Base-by-base conservation (phyloP, 2,329 filamentous ascomycete genomes). In the Pestalotiopsis sp. region DNA sequence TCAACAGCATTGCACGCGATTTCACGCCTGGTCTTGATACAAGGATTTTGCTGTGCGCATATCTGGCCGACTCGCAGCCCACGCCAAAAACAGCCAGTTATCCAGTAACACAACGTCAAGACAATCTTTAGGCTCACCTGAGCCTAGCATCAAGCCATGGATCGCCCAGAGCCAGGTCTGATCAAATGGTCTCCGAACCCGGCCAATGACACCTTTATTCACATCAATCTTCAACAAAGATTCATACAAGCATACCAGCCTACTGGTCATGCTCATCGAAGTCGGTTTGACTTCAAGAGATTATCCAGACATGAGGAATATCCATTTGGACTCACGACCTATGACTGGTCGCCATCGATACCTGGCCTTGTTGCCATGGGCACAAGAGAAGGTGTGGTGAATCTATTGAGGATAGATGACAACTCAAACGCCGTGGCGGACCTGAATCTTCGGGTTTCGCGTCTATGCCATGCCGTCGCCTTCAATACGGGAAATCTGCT, bases 381-480 rank as follows among this genome's bases (percentile, higher is more conserved):
- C 56, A 92, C 92, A 12, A 87, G 90, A 14, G 90, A 90, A 52
- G 93, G 93, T 63, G 89, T 94, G 68, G 92, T 94, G 71, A 91
- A 92, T 71, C 82, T 97, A 23, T 81, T 96, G 68, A 87, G 90
- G 70, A 87, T 96, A 62, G 90, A 94, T 75, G 90, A 93, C 73
- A 87, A 89, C 72, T 91, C 86, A 66, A 93, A 88, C 75, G 87
- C 86, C 41, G 88, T 88, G 72, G 77, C 89, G 63, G 89, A 92
- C 64, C 89, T 94, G 70, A 88, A 89, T 23, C 87, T 94, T 61
- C 93, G 93, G 77, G 89, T 94, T 78, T 89, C 92, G 66, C 88
- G 93, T 59, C 91, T 91, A 58, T 95, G 92, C 74, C 93, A 95
- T 75, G 92, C 93, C 0, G 92, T 96, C 56, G 91, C 93, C 3